phyloP scores from a whole-genome alignment of 768 basidiomycete genomes.

The Kwoniella botswanensis region DNA sequence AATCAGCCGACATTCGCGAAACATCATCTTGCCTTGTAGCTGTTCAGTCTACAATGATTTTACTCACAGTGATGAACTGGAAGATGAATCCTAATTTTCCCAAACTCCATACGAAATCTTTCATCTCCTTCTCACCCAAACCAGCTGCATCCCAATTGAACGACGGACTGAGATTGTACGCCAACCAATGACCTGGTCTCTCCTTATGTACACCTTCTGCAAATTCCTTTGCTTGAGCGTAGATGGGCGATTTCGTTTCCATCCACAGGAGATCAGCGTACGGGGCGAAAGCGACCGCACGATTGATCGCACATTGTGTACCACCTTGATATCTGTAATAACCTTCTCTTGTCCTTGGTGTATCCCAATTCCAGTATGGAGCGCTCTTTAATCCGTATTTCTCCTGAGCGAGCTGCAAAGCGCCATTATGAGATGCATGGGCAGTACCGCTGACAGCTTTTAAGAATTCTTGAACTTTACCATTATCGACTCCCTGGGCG shows the following conservation, averaged over 20 bases:
- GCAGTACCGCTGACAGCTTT: conserved; percentile 61
- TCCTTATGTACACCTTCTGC: conserved; percentile 74
- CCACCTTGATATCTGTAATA: conserved; percentile 98
- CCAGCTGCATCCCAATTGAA: conserved; percentile 76
- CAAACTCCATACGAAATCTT: conserved; percentile 84
- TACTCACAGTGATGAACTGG: conserved; percentile 70
- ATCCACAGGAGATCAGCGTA: conserved; percentile 67
- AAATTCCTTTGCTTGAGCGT: conserved; percentile 89
- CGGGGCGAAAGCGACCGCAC: conserved; percentile 89
- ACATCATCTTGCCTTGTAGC: too few species aligned
- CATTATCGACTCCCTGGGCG: conserved; percentile 62
- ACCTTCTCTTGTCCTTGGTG: conserved; percentile 90
- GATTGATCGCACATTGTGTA: conserved; percentile 89
- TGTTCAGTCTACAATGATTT: not conserved
- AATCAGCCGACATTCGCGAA: too few species aligned
- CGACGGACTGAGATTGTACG: conserved; percentile 92
- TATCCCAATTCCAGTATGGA: conserved; percentile 95
- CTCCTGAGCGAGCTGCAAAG: conserved; percentile 74
- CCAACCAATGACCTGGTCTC: conserved; percentile 85
- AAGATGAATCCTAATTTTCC: conserved; percentile 96
- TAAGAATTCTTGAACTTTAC: conserved; percentile 68
- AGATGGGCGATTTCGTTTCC: conserved; percentile 87
- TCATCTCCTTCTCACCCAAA: conserved; percentile 80
- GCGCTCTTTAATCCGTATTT: conserved; percentile 68
- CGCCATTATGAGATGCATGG: conserved; percentile 71